Base-by-base conservation (phyloP, 345 rosid genomes). In the Balakata baccata region DNA sequence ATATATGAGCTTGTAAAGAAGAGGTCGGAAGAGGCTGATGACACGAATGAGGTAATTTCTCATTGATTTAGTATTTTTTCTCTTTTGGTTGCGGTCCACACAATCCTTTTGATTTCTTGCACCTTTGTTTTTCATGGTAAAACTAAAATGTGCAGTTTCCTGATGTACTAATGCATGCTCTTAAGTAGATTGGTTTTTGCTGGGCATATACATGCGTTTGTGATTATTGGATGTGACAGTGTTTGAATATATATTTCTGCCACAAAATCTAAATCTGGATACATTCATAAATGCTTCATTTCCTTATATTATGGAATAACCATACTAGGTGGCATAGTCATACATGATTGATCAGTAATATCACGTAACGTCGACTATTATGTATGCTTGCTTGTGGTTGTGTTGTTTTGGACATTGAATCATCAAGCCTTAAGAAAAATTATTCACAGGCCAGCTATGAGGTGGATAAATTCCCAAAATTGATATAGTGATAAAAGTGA, bases 1-100 rank as follows among this genome's bases (percentile, higher is more conserved):
- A 85, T 92, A 78, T 89, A 86, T 72, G 94, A 95, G n/a, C 94
- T 92, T 54, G 89, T 89, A 64, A 85, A 87, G 87, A 95, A 91
- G 82, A 85, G 86, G 61, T 80, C 92, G 52, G 86, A 90, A 79
- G 97, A 89, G 29, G 86, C 73, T 77, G 97, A 92, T 65, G 71
- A 81, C 70, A 82, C 76, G 20, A 85, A 83, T 75, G 99, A 89
- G 92, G 98, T 93, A 83, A 71, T 63, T 10, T 6, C 59, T 49
- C 14, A 39, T 38, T 69, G 64, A 34, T 50, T 66, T 41, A 1
- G 45, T 20, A 7, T 41, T 12, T 43, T 38, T 46, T 59, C 18
- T 59, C 64, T 37, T 49, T 18, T 18, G 50, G 49, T 17, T 11
- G 8, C 18, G 50, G 45, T 10, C 49, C 13, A 3, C 11, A 63